Conservation (phyloP, 116 monocot genomes). For the Papilionanthe hybrid region DNA sequence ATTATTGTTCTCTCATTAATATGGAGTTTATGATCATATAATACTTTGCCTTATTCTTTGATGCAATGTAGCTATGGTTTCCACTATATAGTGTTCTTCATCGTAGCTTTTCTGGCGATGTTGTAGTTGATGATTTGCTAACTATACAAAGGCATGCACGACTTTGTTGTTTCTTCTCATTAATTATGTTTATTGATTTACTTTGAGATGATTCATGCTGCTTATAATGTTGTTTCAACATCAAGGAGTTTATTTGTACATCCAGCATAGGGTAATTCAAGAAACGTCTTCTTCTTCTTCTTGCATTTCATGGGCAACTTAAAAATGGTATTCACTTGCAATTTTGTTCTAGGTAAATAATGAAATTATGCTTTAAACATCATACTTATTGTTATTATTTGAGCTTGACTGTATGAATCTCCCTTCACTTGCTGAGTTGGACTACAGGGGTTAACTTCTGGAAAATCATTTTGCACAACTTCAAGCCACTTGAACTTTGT, state of each 20-base stretch:
- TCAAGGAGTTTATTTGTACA: slow-evolving; percentile 74
- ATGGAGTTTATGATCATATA: neutral
- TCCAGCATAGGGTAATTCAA: slow-evolving; percentile 74
- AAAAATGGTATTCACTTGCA: slow-evolving; percentile 31
- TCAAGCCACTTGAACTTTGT: neutral
- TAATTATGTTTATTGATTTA: neutral
- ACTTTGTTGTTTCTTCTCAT: neutral
- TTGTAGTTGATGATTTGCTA: slow-evolving; percentile 17
- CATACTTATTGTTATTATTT: neutral
- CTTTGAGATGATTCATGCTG: neutral
- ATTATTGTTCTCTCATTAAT: slow-evolving; percentile 1
- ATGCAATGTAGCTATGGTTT: slow-evolving; percentile 88
- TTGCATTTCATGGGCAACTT: slow-evolving; percentile 77
- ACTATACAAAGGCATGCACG: slow-evolving; percentile 50
- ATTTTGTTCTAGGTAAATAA: slow-evolving; percentile 49
- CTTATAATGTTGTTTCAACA: slow-evolving; percentile 34
- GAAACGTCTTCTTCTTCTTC: slow-evolving; percentile 71
- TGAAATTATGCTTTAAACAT: neutral
- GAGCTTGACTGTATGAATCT: neutral
- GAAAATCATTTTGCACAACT: neutral
- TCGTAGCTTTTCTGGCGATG: slow-evolving; percentile 29
- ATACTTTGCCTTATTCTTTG: neutral
- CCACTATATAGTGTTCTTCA: slow-evolving; percentile 66
- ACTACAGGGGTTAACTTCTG: neutral
- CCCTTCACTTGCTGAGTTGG: neutral